Base-by-base conservation (phyloP, 83 land plant species). In the Picea mariana region DNA sequence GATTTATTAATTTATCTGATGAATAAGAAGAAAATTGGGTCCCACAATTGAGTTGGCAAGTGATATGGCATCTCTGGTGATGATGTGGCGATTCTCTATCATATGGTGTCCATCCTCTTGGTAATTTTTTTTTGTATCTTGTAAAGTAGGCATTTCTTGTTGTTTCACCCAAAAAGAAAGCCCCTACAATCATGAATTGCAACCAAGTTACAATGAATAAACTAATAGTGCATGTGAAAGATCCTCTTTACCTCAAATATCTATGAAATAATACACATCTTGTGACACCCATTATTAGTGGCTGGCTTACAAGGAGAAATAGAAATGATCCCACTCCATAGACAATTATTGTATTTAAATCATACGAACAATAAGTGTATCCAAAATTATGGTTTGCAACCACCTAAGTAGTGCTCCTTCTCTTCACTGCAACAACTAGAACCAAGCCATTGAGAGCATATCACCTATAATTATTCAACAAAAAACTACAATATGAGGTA, bases 221-320 rank as follows among this genome's bases (percentile, higher is more conserved):
- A 66, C 89, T 23, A 72, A 96, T 76, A 1, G 97, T 92, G 75
- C 91, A 89, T 17, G 90, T 87, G 75, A 96, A 88, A 26, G 97
- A 85, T 44, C 87, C 88, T n/a, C 96, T 87, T 13, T 97, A 95
- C 78, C 76, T 84, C 72, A 95, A 82, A 17, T 84, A 84, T 42
- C 71, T 83, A 11, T 95, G 91, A 81, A 94, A 95, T 87, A 96
- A 96, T 73, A 96, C 86, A 86, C 97, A 95, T 58, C 92, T 81
- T 62, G 90, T 95, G 68, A 86, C 89, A 21, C 64, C 89, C 92
- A 92, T 90, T 49, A 95, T 31, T 5, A 94, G n/a, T 31, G 81
- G 47, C 82, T 94, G 95, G 75, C 95, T 89, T n/a, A 72, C 40
- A 66, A 94, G 23, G 18, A 96, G 86, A 86, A 95, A 86, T 31